These are phyloP conservation scores for Vitis hybrid DNA, from an alignment of 177 flowering plant species.

Conservation along the genomic window DNA sequence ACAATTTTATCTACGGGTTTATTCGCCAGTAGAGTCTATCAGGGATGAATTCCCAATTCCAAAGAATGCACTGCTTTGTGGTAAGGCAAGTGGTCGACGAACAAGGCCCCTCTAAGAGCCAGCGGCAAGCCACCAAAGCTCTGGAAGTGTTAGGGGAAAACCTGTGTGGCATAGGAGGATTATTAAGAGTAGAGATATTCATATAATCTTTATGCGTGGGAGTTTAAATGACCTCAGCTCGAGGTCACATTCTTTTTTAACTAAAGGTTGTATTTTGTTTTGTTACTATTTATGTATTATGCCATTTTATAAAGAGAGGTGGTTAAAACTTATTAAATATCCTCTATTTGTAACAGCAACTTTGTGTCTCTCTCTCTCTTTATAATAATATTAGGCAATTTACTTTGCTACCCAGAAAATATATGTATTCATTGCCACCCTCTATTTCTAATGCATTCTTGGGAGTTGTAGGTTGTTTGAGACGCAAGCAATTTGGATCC, in stretches of 20 bases:
- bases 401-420: too few relatives aligned
- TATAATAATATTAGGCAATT: background rate
- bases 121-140: background rate
- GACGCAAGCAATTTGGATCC: too few relatives aligned
- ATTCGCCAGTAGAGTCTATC: slow-evolving; percentile 59
- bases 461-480: too few relatives aligned
- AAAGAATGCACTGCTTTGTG: slow-evolving; percentile 84
- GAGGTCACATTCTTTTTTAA: slow-evolving; percentile 61
- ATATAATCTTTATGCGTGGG: background rate
- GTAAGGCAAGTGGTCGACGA: slow-evolving; percentile 66
- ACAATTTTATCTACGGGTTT: slow-evolving; percentile 83
- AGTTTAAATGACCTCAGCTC: slow-evolving; percentile 55
- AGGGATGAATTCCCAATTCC: slow-evolving; percentile 95
- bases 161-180: too few relatives aligned
- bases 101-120: slow-evolving; percentile 61
- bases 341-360: background rate
- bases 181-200: too few relatives aligned
- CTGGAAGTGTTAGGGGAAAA: too few relatives aligned
- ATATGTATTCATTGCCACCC: too few relatives aligned
- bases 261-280: slow-evolving; percentile 8
- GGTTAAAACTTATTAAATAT: too few relatives aligned
- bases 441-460: too few relatives aligned
- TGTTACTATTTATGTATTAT: background rate
- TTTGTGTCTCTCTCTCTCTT: background rate
- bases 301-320: background rate